Percentiles rank a stretch among this genome's conserved stretches.
Conservation (phyloP, 805 yeast genomes). For the Wilhelminamyces savonicus region DNA sequence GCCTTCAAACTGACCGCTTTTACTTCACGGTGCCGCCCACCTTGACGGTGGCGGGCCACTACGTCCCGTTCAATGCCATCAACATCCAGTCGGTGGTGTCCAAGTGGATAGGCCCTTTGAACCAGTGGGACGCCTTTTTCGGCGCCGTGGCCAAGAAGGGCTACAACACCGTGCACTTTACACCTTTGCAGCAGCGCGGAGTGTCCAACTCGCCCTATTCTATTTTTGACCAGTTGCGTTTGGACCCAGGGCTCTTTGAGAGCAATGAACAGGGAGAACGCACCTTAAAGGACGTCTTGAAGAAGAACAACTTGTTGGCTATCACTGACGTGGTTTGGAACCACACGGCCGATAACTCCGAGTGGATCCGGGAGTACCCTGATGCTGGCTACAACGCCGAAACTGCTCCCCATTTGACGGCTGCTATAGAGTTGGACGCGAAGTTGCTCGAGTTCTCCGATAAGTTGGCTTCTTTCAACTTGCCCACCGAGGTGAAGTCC, state of each 20-base stretch:
- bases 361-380: constrained; percentile 81
- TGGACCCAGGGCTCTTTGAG: constrained; percentile 63
- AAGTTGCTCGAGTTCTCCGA: constrained; percentile 61
- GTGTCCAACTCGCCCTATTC: constrained; percentile 91
- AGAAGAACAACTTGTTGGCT: constrained; percentile 58
- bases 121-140: constrained; percentile 65
- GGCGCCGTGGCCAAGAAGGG: constrained; percentile 61
- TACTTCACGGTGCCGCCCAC: constrained; percentile 81
- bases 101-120: constrained; percentile 78
- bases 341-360: constrained; percentile 89
- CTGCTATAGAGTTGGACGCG: constrained; percentile 82
- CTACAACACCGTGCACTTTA: constrained; percentile 93
- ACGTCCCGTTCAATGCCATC: constrained; percentile 68
- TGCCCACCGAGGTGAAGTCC: constrained; percentile 49
- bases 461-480: constrained; percentile 49
- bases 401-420: constrained; percentile 82
- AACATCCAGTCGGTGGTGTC: constrained; percentile 82
- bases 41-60: constrained; percentile 47
- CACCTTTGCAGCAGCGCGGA: constrained; percentile 89
- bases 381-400: constrained; percentile 81
- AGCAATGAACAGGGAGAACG: constrained; percentile 45
- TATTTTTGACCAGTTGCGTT: constrained; percentile 74
- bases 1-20: constrained; percentile 46
- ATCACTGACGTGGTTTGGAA: constrained; percentile 91
- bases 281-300: constrained; percentile 45